Conservation (phyloP, 495 filamentous ascomycete genomes). For the Trichocladium uniseriatum region DNA sequence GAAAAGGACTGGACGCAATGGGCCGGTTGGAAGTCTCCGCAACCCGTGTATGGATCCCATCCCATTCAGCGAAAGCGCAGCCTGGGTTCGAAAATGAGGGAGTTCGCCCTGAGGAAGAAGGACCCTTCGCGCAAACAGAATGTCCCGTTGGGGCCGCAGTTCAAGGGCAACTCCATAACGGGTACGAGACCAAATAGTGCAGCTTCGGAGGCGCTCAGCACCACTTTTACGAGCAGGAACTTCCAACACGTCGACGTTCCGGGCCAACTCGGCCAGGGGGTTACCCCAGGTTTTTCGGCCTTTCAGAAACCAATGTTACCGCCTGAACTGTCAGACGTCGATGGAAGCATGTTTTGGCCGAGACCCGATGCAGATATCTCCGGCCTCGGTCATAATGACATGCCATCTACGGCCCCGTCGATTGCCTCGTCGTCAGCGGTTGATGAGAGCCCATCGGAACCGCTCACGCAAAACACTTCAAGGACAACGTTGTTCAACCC, state of each 20-base stretch:
- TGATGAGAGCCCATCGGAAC: slow-evolving; percentile 13
- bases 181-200: slow-evolving; percentile 17
- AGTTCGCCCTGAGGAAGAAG: slow-evolving; percentile 20
- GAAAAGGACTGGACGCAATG: slow-evolving; percentile 31
- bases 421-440: slow-evolving; percentile 17
- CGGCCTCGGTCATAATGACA: too few relatives aligned
- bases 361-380: slow-evolving; percentile 9
- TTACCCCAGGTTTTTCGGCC: slow-evolving; percentile 1
- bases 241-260: slow-evolving; percentile 3
- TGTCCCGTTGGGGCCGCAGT: slow-evolving; percentile 5
- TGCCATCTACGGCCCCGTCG: slow-evolving; percentile 19
- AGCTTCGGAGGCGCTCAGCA: slow-evolving; percentile 11
- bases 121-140: slow-evolving; percentile 15
- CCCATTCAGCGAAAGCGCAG: slow-evolving; percentile 24
- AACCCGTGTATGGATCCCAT: neutral
- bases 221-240: slow-evolving; percentile 4
- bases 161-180: slow-evolving; percentile 5
- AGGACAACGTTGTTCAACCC: slow-evolving; percentile 20
- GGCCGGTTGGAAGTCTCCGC: slow-evolving; percentile 21
- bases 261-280: neutral
- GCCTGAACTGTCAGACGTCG: slow-evolving; percentile 5
- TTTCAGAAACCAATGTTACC: slow-evolving; percentile 11
- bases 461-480: slow-evolving; percentile 21
- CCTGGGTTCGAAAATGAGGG: slow-evolving; percentile 26
- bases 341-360: slow-evolving; percentile 21